Conservation (phyloP, 2,329 filamentous ascomycete genomes). For the Ophiostoma australiae region DNA sequence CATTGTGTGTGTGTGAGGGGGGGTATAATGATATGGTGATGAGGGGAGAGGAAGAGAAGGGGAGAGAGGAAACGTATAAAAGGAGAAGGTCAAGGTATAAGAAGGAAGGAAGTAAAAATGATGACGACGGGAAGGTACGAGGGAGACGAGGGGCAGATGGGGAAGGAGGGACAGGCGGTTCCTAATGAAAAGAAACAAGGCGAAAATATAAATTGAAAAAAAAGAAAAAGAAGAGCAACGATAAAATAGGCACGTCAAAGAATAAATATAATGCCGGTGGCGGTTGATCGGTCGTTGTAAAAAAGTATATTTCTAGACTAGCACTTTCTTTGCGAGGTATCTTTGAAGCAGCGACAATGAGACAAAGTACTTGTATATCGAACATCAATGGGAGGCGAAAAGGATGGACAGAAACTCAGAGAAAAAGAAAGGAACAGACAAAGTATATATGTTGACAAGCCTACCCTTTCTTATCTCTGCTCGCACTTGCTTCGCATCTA, state of each 20-base stretch:
- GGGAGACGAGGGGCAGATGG: constrained; percentile 16
- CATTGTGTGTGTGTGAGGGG: constrained; percentile 42
- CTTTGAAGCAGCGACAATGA: neutral
- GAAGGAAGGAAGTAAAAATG: constrained; percentile 6
- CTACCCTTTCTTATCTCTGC: neutral
- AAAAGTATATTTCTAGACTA: neutral
- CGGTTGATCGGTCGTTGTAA: constrained; percentile 5
- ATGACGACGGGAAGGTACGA: constrained; percentile 8
- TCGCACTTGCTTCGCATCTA: neutral
- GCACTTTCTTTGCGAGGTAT: neutral
- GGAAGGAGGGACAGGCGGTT: constrained; percentile 1
- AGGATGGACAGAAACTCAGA: neutral
- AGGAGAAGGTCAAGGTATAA: neutral
- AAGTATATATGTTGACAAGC: neutral
- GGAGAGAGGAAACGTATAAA: neutral
- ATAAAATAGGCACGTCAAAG: constrained; percentile 5
- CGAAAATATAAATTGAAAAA: constrained; percentile 2
- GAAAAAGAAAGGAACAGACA: neutral
- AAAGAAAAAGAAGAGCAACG: neutral
- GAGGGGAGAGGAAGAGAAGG: neutral
- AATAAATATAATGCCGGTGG: neutral
- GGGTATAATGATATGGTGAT: neutral
- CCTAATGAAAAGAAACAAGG: constrained; percentile 5
- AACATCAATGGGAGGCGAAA: neutral
- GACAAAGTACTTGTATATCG: neutral